Conservation (phyloP, 2,329 filamentous ascomycete species). For the Byssothecium circinans region DNA sequence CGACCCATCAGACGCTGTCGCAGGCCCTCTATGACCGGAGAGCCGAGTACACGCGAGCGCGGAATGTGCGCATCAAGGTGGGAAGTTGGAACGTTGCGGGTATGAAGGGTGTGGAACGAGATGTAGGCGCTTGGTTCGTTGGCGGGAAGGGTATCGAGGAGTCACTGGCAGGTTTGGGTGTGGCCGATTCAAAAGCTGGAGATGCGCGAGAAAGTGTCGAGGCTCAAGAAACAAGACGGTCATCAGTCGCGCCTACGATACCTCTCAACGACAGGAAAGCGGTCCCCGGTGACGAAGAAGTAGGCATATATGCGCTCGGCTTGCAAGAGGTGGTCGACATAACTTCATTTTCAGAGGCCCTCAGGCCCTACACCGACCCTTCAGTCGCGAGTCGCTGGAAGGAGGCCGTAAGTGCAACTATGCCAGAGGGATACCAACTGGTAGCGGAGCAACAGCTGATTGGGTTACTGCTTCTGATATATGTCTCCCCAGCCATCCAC, state of each 20-base stretch:
- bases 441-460: slow-evolving; percentile 83
- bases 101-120: slow-evolving; percentile 80
- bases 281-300: slow-evolving; percentile 64
- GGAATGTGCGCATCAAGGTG: slow-evolving; percentile 80
- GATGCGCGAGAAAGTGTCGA: slow-evolving; percentile 49
- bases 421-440: slow-evolving; percentile 76
- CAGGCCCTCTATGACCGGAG: slow-evolving; percentile 70
- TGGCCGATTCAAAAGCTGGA: slow-evolving; percentile 32
- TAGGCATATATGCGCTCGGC: slow-evolving; percentile 87
- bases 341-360: slow-evolving; percentile 74
- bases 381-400: slow-evolving; percentile 78
- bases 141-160: slow-evolving; percentile 71
- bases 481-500: slow-evolving; percentile 76
- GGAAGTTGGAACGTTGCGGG: slow-evolving; percentile 95
- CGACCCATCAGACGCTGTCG: slow-evolving; percentile 53
- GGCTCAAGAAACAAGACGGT: slow-evolving; percentile 51
- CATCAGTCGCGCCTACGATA: slow-evolving; percentile 47
- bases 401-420: slow-evolving; percentile 67
- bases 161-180: slow-evolving; percentile 58
- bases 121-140: slow-evolving; percentile 87
- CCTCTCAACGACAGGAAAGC: slow-evolving; percentile 49
- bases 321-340: slow-evolving; percentile 92
- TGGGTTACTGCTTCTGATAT: slow-evolving; percentile 81
- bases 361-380: slow-evolving; percentile 75
- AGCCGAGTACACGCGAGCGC: slow-evolving; percentile 75